Evolutionary conservation across 805 yeast species (phyloP), one percentile per base, ranked within the genome.

Genomic region (Martiniozyma abietophila): DNA sequence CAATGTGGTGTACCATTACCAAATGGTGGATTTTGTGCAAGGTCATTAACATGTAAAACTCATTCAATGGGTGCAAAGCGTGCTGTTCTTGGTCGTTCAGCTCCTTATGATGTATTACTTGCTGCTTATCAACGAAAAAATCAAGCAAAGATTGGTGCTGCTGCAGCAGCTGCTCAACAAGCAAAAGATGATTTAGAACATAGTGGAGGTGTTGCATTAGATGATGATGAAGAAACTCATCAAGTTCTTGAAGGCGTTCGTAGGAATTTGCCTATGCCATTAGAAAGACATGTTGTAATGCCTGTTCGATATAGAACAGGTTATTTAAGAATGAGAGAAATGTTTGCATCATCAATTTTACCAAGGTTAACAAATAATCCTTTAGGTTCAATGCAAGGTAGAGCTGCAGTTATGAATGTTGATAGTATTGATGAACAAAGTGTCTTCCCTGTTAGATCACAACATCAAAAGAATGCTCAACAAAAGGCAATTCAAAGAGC

Each of bases 41-140:
- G 98, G 32, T 86, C 96, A 0, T 65, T 92, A 40, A 92, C 98
- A 0, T 92, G 98, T 67, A 92, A 92, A 54, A 86, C 96, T 0
- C 98, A 92, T 58, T 84, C 97, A 2, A 88, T 92, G 96, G 96
- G 96, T 22, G 95, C 96, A 18, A 92, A 92, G 50, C 72, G 98
- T 47, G 88, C 95, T 1, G 98, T 92, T 15, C 76, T 74, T 12
- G 98, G 98, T 8, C 70, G 98, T 48, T 77, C 94, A 23, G 88
- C 92, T 6, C 86, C 96, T 1, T 92, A 86, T 59, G 98, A 92
- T 55, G 76, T 75, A 19, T 63, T 92, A 34, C 64, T 92, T 36
- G 85, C 88, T 15, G 88, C 85, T 12, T 88, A 89, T 52, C 98
- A 92, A 61, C 77, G 86, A 48, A 74, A 84, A 48, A 89, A 89